These are phyloP conservation scores for Arabidopsis suecica DNA, from an alignment of 345 rosid genomes.

Conservation along the genomic window DNA sequence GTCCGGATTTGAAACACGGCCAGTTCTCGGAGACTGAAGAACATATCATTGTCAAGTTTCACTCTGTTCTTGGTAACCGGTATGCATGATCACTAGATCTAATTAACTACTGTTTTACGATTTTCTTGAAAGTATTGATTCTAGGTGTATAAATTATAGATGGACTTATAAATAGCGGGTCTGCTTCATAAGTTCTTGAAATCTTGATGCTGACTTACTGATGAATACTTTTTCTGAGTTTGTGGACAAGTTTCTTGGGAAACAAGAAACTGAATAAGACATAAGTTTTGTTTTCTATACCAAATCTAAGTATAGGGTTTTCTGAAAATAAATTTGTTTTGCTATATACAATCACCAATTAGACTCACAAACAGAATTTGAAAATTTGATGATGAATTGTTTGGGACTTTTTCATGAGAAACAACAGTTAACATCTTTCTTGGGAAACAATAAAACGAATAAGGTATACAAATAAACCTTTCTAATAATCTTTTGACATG, in stretches of 20 bases:
- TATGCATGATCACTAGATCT: constrained; percentile 27
- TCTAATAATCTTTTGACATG: background rate
- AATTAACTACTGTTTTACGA: background rate
- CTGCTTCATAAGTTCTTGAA: background rate
- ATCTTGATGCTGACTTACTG: background rate
- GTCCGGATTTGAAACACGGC: constrained; percentile 88
- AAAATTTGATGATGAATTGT: background rate
- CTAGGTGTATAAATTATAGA: background rate
- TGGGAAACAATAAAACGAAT: background rate
- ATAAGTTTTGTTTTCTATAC: background rate
- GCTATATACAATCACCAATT: background rate
- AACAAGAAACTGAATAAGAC: constrained; percentile 13
- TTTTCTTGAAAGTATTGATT: background rate
- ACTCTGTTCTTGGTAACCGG: constrained; percentile 93
- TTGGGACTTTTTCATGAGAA: background rate
- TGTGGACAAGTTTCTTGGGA: constrained; percentile 6
- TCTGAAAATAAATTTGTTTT: background rate
- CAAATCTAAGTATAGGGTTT: background rate
- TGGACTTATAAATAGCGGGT: background rate
- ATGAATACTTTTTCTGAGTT: background rate
- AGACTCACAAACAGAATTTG: background rate
- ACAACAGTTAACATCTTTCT: background rate
- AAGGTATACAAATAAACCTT: background rate
- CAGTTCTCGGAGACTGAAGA: constrained; percentile 79
- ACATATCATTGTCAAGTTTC: constrained; percentile 83